Evolutionary conservation across 306 rosid genomes (phyloP), one percentile per base, ranked within the genome.

Genomic region (Lathyrus tuberosus): DNA sequence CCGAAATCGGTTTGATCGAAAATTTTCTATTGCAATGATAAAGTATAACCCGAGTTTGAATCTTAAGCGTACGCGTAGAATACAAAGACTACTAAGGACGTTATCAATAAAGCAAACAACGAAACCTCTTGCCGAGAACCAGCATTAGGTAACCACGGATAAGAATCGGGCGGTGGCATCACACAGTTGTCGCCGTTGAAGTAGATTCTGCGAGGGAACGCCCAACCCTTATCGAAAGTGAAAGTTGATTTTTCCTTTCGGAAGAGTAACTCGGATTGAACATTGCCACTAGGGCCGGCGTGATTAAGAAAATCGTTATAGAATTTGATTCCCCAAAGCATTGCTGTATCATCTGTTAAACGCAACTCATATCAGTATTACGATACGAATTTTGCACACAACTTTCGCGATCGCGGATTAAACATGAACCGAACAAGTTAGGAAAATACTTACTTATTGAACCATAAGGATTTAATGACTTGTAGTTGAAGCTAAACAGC

Each of bases 171-270:
- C 10, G 88, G 87, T 30, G 98, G 96, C 96, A 92, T 92, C 62
- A 89, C 98, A 68, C 98, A 92, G 17, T 77, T 89, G 57, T 92
- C 96, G 4, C 97, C 97, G 9, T 92, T 89, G 81, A 89, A 92
- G 76, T 85, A 89, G 70, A 92, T 69, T 76, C 92, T 84, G 11
- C 86, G 80, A 69, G 98, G 96, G 78, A 92, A 92, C 47, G 92
- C 98, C 98, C 98, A 92, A 30, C 95, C 98, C 76, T 89, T 86
- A 0, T 84, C 92, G 18, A 92, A 89, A 57, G 92, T 87, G 72
- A 92, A 92, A 47, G 83, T 76, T 10, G 90, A 59, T 70, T 65
- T 70, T 31, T 86, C 91, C 81, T 92, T 92, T 26, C 46, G 80
- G 80, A 89, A 87, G 46, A 92, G 92, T 53, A 92, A 70, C 87